A percentile compares a stretch with the other conserved stretches of the same genome.
phyloP scores from a whole-genome alignment of 2,329 filamentous ascomycete species.

The Pyricularia sp. region DNA sequence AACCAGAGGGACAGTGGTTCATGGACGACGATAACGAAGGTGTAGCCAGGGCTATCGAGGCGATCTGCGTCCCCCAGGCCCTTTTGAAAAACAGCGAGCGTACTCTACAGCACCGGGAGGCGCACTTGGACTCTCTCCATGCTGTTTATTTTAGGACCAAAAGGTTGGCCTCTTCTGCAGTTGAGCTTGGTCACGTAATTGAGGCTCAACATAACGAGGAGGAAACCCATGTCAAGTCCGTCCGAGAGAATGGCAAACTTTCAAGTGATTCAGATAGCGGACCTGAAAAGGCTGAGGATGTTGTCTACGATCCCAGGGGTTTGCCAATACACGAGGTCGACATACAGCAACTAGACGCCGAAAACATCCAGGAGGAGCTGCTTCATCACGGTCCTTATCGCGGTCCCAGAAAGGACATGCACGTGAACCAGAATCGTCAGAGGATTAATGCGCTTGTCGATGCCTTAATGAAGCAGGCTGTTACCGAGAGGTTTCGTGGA shows the following conservation, averaged over 20 bases:
- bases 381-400: background rate
- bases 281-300: background rate
- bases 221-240: background rate
- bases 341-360: background rate
- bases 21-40: background rate
- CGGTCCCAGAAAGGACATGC: background rate
- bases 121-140: background rate
- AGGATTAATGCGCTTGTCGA: constrained; percentile 20
- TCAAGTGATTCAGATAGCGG: background rate
- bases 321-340: constrained; percentile 20
- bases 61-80: background rate
- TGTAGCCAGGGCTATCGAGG: background rate
- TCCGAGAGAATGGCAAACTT: background rate
- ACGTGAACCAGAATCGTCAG: constrained; percentile 11
- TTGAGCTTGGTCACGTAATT: background rate
- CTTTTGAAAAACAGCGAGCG: background rate
- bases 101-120: background rate
- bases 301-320: background rate
- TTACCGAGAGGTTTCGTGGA: constrained; percentile 11
- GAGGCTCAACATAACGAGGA: background rate
- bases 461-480: constrained; percentile 16
- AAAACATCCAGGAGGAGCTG: background rate
- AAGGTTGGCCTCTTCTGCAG: background rate
- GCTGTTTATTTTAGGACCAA: background rate
- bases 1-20: background rate